Base-by-base conservation (phyloP, 306 rosid species). In the Dryas octopetala region DNA sequence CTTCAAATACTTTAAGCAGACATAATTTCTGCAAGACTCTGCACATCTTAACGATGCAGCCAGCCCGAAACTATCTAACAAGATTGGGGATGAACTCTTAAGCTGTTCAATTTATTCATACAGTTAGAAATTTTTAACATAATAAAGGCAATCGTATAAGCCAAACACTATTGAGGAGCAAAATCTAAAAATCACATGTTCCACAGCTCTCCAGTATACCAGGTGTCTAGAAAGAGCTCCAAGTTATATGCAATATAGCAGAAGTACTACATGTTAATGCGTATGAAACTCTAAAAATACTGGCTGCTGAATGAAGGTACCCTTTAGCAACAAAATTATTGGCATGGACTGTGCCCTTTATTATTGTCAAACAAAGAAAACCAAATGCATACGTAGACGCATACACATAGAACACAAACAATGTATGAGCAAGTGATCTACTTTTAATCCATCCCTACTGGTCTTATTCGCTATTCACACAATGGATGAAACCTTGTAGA, bases 151-250 rank as follows among this genome's bases (percentile, higher is more conserved):
- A 58, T 48, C 68, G 47, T 52, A 82, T 58, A 63, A 79, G 50
- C 78, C 23, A 65, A 50, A 54, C 74, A 83, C 40, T 67, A 66
- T 54, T 28, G 62, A 43, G 49, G 74, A 66, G 58, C 59, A 47
- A 58, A 78, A 77, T 43, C 45, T 59, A 51, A 70, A 65, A 68
- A 54, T 73, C 78, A 94, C 97, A 96, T 88, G 68, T 52, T 88
- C 98, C 98, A 94, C 51, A 88, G 70, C 66, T 81, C 90, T 76
- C 95, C 96, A 16, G 90, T 70, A 82, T 94, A 91, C 98, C 98
- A 94, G 76, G 82, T 78, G 50, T 87, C 85, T 57, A 94, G 76
- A 82, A 91, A 94, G 79, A 68, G 83, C 67, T 85, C 78, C 83
- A 94, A 85, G 53, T 95, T 97, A 73, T 91, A 74, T 6, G 16